Conservation (phyloP, 331 rosid genomes). For the Acacia concinna region DNA sequence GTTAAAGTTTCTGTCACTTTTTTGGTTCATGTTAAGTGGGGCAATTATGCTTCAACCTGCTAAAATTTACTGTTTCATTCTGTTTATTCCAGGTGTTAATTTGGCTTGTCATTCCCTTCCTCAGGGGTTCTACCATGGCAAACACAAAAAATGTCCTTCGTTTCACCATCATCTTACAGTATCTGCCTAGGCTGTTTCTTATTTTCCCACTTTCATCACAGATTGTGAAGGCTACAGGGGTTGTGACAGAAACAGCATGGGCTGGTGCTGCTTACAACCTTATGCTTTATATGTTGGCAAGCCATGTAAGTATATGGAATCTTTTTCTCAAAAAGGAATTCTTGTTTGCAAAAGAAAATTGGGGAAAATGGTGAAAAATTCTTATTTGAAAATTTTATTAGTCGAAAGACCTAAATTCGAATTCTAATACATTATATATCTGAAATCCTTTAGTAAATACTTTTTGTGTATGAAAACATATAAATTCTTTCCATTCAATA, state of each 20-base stretch:
- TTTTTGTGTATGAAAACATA: too few relatives aligned
- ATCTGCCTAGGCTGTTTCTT: conserved; percentile 75
- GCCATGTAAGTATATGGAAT: conserved; percentile 72
- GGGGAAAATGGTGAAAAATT: background rate
- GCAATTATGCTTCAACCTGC: background rate
- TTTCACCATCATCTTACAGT: conserved; percentile 72
- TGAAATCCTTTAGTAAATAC: too few relatives aligned
- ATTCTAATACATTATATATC: too few relatives aligned
- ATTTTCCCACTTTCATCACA: conserved; percentile 84
- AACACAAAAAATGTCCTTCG: conserved; percentile 82
- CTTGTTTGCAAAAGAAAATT: conserved; percentile 8
- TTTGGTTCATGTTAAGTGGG: conserved; percentile 2
- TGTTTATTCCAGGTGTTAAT: conserved; percentile 61
- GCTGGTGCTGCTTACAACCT: conserved; percentile 95
- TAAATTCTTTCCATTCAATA: background rate
- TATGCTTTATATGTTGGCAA: conserved; percentile 85
- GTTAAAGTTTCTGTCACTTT: conserved; percentile 13
- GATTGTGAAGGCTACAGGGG: conserved; percentile 78
- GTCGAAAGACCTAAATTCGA: background rate
- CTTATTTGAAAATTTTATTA: too few relatives aligned
- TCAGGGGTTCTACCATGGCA: conserved; percentile 70
- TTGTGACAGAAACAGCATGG: conserved; percentile 91
- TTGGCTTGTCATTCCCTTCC: conserved; percentile 80
- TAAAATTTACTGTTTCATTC: conserved; percentile 11
- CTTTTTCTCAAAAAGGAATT: background rate